Evolutionary conservation across 2,329 filamentous ascomycete species (phyloP), one percentile per base, ranked within the genome.

Genomic region (Trichoderma sp.): DNA sequence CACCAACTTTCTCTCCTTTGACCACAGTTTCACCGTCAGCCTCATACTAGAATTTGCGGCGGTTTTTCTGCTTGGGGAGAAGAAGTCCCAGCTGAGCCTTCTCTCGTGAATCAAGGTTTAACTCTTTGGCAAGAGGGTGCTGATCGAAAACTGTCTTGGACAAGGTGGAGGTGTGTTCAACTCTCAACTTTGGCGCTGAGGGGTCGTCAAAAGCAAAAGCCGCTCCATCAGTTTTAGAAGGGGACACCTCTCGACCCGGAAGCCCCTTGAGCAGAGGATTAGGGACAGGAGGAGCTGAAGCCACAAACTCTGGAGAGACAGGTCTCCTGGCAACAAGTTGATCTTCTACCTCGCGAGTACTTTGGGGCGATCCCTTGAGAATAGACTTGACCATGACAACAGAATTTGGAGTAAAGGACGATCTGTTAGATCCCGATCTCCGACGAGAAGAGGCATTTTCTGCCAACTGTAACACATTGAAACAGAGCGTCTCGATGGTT

Each of bases 201-300:
- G 71, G 66, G 43, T 81, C 79, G n/a, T 81, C 79, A 33, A 74
- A 73, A n/a, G 75, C 72, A 70, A 81, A 80, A 3, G 74, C 74
- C 16, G 78, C 77, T 5, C 76, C 76, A 35, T 82, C 79, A 1
- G 79, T 82, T 60, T 78, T 80, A 16, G 81, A 77, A 4, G 75
- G 75, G 0, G 79, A 79, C 11, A 82, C 71, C 63, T 82, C 81
- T 64, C 80, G 76, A 2, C 81, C 81, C 0, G 81, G 80, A 68
- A 80, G 77, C 6, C 81, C 79, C 61, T 71, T 75, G 11, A 82
- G 75, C 0, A 82, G 75, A 86, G 81, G 94, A 37, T 76, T 74
- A 0, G 73, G 74, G 8, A 71, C 70, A 5, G 72, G 61, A 27
- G 71, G 70, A 0, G 69, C 68, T 1, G 72, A 69, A 3, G 65